Evolutionary conservation across 352 stramenopile species (phyloP).

Genomic region (Peronospora destructor): DNA sequence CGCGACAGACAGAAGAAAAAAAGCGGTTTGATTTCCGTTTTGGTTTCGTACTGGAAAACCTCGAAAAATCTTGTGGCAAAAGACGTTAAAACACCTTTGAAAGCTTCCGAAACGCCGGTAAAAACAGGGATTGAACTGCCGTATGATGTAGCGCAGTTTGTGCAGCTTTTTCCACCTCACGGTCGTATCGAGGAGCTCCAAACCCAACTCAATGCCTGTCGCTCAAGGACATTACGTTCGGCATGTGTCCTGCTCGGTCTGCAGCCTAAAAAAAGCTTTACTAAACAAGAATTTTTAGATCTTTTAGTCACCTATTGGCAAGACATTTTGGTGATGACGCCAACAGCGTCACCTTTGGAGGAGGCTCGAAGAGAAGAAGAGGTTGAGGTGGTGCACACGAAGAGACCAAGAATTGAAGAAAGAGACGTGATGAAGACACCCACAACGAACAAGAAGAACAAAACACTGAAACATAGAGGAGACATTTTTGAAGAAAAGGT

Average conservation of each 20-base stretch:
- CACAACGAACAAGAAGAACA: conserved; percentile 11
- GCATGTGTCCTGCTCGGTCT: conserved; percentile 19
- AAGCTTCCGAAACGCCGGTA: too few relatives aligned
- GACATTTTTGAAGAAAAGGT: conserved; percentile 2
- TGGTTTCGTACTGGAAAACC: conserved; percentile 17
- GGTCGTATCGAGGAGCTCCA: conserved; percentile 13
- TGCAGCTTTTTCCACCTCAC: conserved; percentile 13
- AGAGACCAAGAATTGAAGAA: conserved; percentile 2
- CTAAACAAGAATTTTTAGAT: conserved; percentile 10
- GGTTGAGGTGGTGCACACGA: not conserved
- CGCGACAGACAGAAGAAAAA: conserved; percentile 15
- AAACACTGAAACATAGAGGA: conserved; percentile 3
- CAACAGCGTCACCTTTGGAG: not conserved
- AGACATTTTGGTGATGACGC: not conserved
- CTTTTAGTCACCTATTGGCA: conserved; percentile 22
- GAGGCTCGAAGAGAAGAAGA: not conserved
- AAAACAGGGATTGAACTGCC: conserved; percentile 7
- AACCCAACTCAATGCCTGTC: conserved; percentile 11
- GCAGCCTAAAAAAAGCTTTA: conserved; percentile 13
- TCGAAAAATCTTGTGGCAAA: not conserved
- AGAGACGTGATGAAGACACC: not conserved
- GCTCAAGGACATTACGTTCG: conserved; percentile 9
- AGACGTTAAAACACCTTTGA: too few relatives aligned
- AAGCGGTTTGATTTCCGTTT: conserved; percentile 7
- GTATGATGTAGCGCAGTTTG: conserved; percentile 8